phyloP scores from a whole-genome alignment of 345 rosid genomes.

The Ceriops decandra region DNA sequence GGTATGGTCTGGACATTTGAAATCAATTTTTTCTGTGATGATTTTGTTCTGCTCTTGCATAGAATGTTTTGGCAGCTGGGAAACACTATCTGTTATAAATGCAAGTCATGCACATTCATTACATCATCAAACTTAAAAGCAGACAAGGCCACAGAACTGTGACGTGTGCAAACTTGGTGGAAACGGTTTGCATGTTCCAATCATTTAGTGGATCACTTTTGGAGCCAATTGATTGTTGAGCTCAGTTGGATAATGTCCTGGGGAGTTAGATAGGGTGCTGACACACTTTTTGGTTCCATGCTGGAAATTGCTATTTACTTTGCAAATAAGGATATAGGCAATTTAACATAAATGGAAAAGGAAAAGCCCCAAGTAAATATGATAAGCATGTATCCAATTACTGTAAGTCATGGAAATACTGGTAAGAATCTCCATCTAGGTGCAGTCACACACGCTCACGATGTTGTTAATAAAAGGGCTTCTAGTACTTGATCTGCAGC shows the following conservation, averaged over 20 bases:
- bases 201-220: not conserved
- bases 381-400: not conserved
- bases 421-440: too few relatives aligned
- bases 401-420: not conserved
- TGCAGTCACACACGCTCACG: not conserved
- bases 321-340: not conserved
- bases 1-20: slow-evolving; percentile 28
- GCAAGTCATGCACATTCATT: too few relatives aligned
- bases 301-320: not conserved
- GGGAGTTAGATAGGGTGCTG: not conserved
- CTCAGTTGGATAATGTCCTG: not conserved
- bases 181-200: not conserved
- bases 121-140: too few relatives aligned
- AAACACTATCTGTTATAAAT: too few relatives aligned
- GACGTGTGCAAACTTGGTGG: too few relatives aligned
- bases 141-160: too few relatives aligned
- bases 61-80: too few relatives aligned
- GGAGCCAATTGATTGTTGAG: not conserved
- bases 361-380: not conserved
- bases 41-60: not conserved
- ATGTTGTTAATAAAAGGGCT: not conserved
- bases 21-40: not conserved
- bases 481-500: not conserved
- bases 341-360: not conserved
- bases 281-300: not conserved